These are phyloP conservation scores for Scheffersomyces quercinus DNA, from an alignment of 1,139 yeast species.

Conservation along the genomic window DNA sequence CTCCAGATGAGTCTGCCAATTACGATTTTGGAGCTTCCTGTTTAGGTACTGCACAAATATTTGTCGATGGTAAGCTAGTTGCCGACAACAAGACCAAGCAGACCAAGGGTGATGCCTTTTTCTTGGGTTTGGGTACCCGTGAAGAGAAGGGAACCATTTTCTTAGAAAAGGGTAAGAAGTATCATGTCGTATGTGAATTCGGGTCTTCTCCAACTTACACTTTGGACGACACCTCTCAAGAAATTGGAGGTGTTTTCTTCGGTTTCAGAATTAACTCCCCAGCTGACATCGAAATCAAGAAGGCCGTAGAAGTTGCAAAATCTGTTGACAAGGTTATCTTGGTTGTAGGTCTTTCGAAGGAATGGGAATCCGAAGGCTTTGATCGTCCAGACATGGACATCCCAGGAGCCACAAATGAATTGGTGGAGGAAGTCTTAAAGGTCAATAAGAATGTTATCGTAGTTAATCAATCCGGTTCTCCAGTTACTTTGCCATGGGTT, in stretches of 20 bases:
- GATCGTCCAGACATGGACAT: constrained; percentile 42
- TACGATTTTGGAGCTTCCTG: constrained; percentile 53
- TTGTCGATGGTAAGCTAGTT: constrained; percentile 50
- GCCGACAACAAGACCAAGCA: constrained; percentile 60
- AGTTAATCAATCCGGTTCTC: constrained; percentile 21
- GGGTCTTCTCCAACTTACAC: constrained; percentile 53
- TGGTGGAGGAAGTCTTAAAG: constrained; percentile 13
- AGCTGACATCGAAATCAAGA: constrained; percentile 29
- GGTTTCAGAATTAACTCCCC: constrained; percentile 24
- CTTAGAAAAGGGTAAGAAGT: constrained; percentile 44
- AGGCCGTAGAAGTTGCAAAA: constrained; percentile 47
- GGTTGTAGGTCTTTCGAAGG: constrained; percentile 47
- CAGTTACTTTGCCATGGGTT: constrained; percentile 20
- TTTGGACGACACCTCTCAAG: constrained; percentile 21
- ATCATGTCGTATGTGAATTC: constrained; percentile 48
- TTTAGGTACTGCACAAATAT: constrained; percentile 55
- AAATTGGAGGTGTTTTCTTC: constrained; percentile 34
- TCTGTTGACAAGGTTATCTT: constrained; percentile 45
- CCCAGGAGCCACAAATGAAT: constrained; percentile 17
- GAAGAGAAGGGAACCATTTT: constrained; percentile 43
- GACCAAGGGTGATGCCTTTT: constrained; percentile 46
- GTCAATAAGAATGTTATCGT: constrained; percentile 19
- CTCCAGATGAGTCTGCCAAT: constrained; percentile 47
- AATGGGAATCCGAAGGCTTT: constrained; percentile 52
- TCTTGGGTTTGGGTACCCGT: constrained; percentile 48